phyloP scores from a whole-genome alignment of 306 rosid genomes.

The Sindora glabra region DNA sequence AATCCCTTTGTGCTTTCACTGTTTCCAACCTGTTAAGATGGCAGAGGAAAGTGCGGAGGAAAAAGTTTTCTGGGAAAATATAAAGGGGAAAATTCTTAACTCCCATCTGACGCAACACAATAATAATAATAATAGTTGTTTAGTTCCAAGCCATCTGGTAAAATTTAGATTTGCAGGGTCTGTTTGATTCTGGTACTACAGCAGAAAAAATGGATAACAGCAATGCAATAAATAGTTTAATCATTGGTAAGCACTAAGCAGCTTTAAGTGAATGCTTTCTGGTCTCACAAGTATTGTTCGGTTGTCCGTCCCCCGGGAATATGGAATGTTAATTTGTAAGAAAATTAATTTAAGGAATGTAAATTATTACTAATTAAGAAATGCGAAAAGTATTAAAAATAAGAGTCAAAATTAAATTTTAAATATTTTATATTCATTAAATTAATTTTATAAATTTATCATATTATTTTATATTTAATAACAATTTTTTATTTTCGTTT shows the following conservation, averaged over 20 bases:
- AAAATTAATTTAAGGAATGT: no score
- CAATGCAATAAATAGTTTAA: neutral
- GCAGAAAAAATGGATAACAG: neutral
- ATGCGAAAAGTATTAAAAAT: no score
- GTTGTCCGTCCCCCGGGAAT: no score
- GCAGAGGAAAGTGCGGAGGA: neutral
- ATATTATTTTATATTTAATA: no score
- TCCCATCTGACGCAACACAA: slow-evolving; percentile 57
- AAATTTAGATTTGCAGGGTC: slow-evolving; percentile 7
- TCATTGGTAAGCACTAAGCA: neutral
- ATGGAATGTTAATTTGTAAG: no score
- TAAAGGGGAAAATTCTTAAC: slow-evolving; percentile 54
- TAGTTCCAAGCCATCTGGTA: slow-evolving; percentile 12
- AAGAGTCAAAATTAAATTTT: no score
- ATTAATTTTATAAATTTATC: no score
- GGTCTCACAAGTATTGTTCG: no score
- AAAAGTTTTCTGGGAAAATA: slow-evolving; percentile 1
- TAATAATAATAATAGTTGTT: neutral
- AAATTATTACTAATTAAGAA: no score
- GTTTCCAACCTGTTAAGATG: slow-evolving; percentile 9
- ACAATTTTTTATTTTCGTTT: no score
- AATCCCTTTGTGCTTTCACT: slow-evolving; percentile 11
- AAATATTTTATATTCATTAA: no score
- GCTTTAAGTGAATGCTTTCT: neutral
- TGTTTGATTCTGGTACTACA: slow-evolving; percentile 21